phyloP scores from a whole-genome alignment of 1,284 basidiomycete genomes.

The Cutaneotrichosporon cavernicola region DNA sequence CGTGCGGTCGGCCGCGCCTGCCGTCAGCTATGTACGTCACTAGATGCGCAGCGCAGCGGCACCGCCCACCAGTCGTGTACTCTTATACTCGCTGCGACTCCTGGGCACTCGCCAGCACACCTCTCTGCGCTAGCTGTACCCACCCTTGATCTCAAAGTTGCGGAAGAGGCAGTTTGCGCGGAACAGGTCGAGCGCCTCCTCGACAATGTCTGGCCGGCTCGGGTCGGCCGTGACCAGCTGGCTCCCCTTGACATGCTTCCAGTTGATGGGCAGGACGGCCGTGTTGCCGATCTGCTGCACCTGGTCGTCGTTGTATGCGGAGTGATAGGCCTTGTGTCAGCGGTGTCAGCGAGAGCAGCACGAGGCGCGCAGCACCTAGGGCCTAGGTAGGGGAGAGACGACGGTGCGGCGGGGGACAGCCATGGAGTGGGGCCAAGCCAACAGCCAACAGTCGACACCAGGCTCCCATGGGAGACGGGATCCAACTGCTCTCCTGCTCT shows the following conservation, averaged over 20 bases:
- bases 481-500: too few species aligned
- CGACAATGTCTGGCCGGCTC: slow-evolving; percentile 81
- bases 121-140: slow-evolving; percentile 11
- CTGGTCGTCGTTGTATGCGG: slow-evolving; percentile 82
- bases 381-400: too few species aligned
- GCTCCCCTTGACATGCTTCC: slow-evolving; percentile 12
- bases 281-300: slow-evolving; percentile 85
- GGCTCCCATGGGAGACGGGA: too few species aligned
- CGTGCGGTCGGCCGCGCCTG: slow-evolving; percentile 83
- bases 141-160: slow-evolving; percentile 97
- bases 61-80: background rate
- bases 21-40: background rate
- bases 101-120: too few species aligned
- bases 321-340: slow-evolving; percentile 82
- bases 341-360: background rate
- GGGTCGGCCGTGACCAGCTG: slow-evolving; percentile 62
- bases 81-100: too few species aligned
- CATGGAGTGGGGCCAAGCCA: too few species aligned
- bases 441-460: too few species aligned
- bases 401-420: too few species aligned
- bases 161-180: slow-evolving; percentile 98
- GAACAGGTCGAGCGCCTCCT: slow-evolving; percentile 96
- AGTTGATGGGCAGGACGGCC: slow-evolving; percentile 80
- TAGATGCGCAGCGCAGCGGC: background rate
- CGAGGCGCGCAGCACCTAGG: too few species aligned